Evolutionary conservation across 805 yeast genomes (phyloP), one percentile per base, ranked within the genome.

Genomic region (Candida ortonii): DNA sequence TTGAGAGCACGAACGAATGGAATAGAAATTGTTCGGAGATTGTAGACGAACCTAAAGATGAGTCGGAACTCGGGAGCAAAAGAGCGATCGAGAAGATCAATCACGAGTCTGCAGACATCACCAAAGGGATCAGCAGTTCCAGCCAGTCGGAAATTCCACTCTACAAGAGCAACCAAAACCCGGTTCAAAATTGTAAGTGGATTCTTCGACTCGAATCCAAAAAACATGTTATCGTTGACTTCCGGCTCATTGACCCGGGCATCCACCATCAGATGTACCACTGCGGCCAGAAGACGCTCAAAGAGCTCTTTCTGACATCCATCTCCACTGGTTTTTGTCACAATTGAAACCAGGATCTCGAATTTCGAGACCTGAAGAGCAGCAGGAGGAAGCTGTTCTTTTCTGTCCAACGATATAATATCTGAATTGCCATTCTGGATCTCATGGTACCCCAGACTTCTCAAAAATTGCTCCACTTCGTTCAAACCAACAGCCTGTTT

Each of bases 1-100:
- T 44, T 53, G 21, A 46, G 22, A 6, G 26, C 22, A 22, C 36
- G 22, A 12, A 47, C 17, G 14, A 42, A 22, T 3, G 52, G 46
- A n/a, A 42, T 33, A 8, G 41, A 24, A 6, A 41, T 22, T 7
- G 26, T 33, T 11, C 35, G 30, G 18, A 47, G 12, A 20, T 44
- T 47, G 33, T 38, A 30, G 14, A 47, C 26, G 6, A 40, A 23
- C 22, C 52, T 38, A 24, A 44, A 41, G 4, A 42, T 23, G 16
- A 44, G 32, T 22, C 22, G 33, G 14, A 37, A 33, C 14, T 42
- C 22, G 8, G 12, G 10, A 8, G 27, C 25, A n/a, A 47, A 38
- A 10, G 12, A 7, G 4, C 5, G 4, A 12, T 34, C 39, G 22
- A 46, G 24, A 6, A 27, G 17, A 3, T 15, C 16, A 12, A 24